Percentiles rank a stretch among this genome's conserved stretches.
phyloP scores from a whole-genome alignment of 164 flowering plant species.

The Magnolia changhungtana region DNA sequence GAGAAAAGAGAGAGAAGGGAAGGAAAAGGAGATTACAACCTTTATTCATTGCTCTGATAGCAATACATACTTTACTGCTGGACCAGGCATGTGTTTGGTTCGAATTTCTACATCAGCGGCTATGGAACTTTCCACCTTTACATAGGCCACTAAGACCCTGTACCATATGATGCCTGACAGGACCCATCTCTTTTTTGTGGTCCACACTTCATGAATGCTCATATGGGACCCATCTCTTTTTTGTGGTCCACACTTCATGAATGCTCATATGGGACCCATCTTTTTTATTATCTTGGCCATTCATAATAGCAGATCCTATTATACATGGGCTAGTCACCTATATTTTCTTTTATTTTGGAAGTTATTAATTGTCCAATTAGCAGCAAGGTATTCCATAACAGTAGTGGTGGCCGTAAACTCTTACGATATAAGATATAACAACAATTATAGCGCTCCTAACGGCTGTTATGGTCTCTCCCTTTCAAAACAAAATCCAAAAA shows the following conservation, averaged over 20 bases:
- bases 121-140: background rate
- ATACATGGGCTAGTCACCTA: background rate
- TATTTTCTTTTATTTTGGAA: too few species aligned
- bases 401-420: too few species aligned
- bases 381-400: too few species aligned
- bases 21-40: background rate
- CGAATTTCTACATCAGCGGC: background rate
- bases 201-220: background rate
- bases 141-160: background rate
- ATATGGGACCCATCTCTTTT: background rate
- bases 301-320: background rate
- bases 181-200: background rate
- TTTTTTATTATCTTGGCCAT: background rate
- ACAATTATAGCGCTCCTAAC: too few species aligned
- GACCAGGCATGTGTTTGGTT: background rate
- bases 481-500: too few species aligned
- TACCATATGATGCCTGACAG: background rate
- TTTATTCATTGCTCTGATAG: background rate
- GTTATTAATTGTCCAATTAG: too few species aligned
- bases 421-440: too few species aligned
- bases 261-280: background rate
- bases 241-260: background rate
- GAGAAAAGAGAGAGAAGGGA: background rate
- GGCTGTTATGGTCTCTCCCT: too few species aligned
- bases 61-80: background rate